Base-by-base conservation (phyloP, 768 basidiomycete genomes). In the Lepiota venenata region DNA sequence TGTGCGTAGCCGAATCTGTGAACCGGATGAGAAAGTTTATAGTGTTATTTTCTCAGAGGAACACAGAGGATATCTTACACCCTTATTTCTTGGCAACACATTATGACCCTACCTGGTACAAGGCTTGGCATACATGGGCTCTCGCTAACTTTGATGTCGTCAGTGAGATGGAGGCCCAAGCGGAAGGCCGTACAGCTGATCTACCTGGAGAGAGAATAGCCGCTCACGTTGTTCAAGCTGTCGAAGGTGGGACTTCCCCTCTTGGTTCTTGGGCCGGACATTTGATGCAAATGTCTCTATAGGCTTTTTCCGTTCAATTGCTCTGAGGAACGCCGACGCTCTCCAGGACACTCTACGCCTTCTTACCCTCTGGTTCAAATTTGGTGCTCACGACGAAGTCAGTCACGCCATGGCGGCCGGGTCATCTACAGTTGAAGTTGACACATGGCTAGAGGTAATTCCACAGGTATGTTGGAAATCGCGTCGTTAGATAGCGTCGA, bases 51-150 rank as follows among this genome's bases (percentile, higher is more conserved):
- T 11, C 45, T 29, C 63, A 94, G 91, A 77, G 86, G 57, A 87
- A 91, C 54, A 82, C 88, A 20, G 81, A 85, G 48, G 87, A 89
- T 41, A 92, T 98, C 52, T 72, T 99, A 6, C 82, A 86, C 59
- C 85, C 91, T 3, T 98, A 97, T 69, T 77, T 81, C 47, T 77
- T 87, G 27, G 91, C 97, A 0, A 98, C 97, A 2, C 86, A 88
- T 61, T 91, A 91, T 59, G 96, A 98, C 66, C 83, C 88, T 3
- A 77, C 80, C n/a, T 99, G 97, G 97, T 98, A 98, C 71, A 98
- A 99, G 67, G 97, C 96, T 15, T 98, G 95, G 95, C 97, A 99
- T 64, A 93, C 93, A 0, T 99, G 94, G 93, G 96, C 97, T 2
- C 75, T 98, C 50, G 88, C 94, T 2, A 98, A 98, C 69, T 95